Percentiles rank a stretch among this genome's conserved stretches.
Conservation (phyloP, 371 early-diverging fungal species). For the Blakeslea trispora region DNA sequence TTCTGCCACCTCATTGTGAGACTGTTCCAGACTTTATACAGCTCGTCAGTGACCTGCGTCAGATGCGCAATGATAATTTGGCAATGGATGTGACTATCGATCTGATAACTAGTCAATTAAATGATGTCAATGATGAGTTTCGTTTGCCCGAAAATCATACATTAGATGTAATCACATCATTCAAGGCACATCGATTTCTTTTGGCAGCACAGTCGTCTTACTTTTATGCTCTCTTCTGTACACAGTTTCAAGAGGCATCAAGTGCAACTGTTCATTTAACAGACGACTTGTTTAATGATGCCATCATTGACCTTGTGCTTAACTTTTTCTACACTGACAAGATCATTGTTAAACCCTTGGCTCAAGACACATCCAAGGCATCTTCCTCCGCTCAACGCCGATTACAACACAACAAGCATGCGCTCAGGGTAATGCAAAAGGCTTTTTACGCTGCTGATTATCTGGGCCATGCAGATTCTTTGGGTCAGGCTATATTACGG, state of each 20-base stretch:
- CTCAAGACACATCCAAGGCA: conserved; percentile 7
- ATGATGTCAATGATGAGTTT: conserved; percentile 2
- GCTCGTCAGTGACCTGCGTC: conserved; percentile 29
- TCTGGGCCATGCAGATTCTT: conserved; percentile 36
- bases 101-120: conserved; percentile 18
- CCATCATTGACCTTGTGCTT: conserved; percentile 13
- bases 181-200: conserved; percentile 41
- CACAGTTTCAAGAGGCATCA: conserved; percentile 21
- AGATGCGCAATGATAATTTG: conserved; percentile 28
- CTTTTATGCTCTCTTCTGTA: conserved; percentile 43
- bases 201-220: conserved; percentile 48
- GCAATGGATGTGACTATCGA: conserved; percentile 33
- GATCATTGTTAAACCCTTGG: conserved; percentile 11
- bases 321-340: conserved; percentile 24
- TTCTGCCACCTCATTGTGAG: conserved; percentile 20
- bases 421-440: conserved; percentile 42
- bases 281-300: conserved; percentile 21
- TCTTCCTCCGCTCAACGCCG: conserved; percentile 18
- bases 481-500: conserved; percentile 30
- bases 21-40: conserved; percentile 22
- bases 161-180: conserved; percentile 15
- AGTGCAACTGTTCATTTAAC: conserved; percentile 12
- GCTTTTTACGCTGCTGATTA: conserved; percentile 45
- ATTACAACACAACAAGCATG: conserved; percentile 36
- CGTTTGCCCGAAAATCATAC: conserved; percentile 14